Conservation (phyloP, 805 yeast species). For the Suhomyces faveliae region DNA sequence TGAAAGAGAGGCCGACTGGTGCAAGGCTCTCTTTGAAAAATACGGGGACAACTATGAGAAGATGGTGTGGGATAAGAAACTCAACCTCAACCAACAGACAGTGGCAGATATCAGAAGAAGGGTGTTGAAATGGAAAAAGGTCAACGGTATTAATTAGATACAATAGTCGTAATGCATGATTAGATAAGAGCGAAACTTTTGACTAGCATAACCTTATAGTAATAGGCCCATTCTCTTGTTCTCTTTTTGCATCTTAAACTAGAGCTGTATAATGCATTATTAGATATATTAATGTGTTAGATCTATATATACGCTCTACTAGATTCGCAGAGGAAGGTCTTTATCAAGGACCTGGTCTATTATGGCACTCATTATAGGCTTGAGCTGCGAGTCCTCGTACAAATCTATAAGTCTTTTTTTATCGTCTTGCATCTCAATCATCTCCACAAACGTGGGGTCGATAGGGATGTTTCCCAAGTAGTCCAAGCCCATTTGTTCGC, state of each 20-base stretch:
- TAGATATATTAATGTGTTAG: no score
- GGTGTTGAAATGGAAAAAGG: slow-evolving; percentile 66
- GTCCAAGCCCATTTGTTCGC: slow-evolving; percentile 58
- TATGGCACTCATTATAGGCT: slow-evolving; percentile 37
- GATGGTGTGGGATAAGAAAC: slow-evolving; percentile 89
- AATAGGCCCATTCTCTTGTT: no score
- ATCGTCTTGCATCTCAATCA: slow-evolving; percentile 66
- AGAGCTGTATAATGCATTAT: no score
- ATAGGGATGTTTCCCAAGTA: slow-evolving; percentile 89
- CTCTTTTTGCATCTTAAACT: no score
- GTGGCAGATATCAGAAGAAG: slow-evolving; percentile 81
- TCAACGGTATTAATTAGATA: slow-evolving; percentile 26
- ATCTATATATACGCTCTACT: no score
- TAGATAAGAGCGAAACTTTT: no score
- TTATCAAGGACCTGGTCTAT: slow-evolving; percentile 34
- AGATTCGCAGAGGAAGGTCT: slow-evolving; percentile 20
- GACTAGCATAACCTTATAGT: no score
- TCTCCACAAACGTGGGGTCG: slow-evolving; percentile 85
- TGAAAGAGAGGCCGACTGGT: slow-evolving; percentile 76
- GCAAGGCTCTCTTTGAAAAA: slow-evolving; percentile 59
- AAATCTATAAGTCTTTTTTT: slow-evolving; percentile 29
- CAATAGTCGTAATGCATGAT: neutral
- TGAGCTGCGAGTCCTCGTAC: slow-evolving; percentile 35
- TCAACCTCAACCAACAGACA: slow-evolving; percentile 79
- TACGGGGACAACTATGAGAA: slow-evolving; percentile 85